These are phyloP conservation scores for Solanum neorickii DNA, from an alignment of 257 asterid genomes.

Conservation along the genomic window DNA sequence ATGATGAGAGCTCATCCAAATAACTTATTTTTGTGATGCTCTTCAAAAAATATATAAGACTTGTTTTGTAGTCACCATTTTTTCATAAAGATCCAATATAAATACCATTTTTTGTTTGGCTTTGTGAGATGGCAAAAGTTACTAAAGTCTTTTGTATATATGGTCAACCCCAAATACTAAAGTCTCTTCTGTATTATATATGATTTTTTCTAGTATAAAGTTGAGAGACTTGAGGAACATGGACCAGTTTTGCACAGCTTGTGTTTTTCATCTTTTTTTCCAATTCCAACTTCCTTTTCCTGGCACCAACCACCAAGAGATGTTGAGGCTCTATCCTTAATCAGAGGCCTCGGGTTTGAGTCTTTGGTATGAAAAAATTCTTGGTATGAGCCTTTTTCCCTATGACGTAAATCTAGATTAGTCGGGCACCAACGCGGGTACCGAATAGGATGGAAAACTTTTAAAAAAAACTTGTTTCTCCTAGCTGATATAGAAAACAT, in stretches of 20 bases:
- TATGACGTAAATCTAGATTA: too few species aligned
- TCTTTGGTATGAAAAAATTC: too few species aligned
- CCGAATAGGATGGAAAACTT: neutral
- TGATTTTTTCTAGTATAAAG: neutral
- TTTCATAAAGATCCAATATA: neutral
- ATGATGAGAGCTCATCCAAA: slow-evolving; percentile 30
- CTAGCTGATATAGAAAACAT: neutral
- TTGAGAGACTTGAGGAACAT: neutral
- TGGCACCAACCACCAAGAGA: neutral
- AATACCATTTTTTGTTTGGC: neutral
- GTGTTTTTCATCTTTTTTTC: neutral
- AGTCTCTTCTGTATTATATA: neutral
- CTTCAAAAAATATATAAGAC: neutral
- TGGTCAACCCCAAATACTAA: neutral
- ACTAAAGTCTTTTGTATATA: neutral
- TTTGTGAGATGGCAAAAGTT: neutral
- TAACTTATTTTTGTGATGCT: neutral
- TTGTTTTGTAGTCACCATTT: neutral
- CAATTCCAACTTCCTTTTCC: neutral
- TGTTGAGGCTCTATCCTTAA: neutral
- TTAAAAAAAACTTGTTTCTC: neutral
- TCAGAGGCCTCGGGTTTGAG: neutral
- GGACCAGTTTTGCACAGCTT: neutral
- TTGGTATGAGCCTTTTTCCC: too few species aligned
- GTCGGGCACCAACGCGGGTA: neutral